Evolutionary conservation across 208 protist species (phyloP), one percentile per base, ranked within the genome.

Genomic region (Crithidia thermophila): DNA sequence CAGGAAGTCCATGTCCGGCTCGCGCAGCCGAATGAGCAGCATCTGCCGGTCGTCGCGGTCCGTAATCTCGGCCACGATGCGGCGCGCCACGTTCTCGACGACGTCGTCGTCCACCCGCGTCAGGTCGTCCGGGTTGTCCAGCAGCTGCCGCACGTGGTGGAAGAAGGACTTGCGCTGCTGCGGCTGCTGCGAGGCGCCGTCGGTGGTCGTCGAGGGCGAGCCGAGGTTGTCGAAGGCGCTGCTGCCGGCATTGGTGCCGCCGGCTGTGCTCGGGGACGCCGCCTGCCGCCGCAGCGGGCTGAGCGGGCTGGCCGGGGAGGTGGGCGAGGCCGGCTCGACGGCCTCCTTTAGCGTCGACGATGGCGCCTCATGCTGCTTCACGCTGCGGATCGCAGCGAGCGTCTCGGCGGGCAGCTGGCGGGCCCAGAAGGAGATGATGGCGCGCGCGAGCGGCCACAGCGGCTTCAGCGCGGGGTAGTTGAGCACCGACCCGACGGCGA

Each of bases 11-110:
- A 89, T 79, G 11, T 86, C 81, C 8, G 76, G 82, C 21, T 94
- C 82, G 21, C 90, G 81, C 20, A 99, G 87, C 20, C 94, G 88
- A 52, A 95, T 55, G 28, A 95, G 83, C 3, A 98, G 85, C 64
- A 88, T 46, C 47, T 88, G 74, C 18, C 94, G 94, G 56, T 97
- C 91, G 51, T 98, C 93, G 23, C 84, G 72, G 31, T 90, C 64
- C 0, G 63, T 45, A 2, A 98, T 67, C 28, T 83, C 79, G 28
- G 50, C 23, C 16, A 61, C 74, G n/a, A 94, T 40, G 23, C 81
- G 77, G 30, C 69, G 59, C 3, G 85, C 74, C 46, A 94, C 82
- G 20, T 46, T 55, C 0, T 90, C 80, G 21, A 92, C 62, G 6
- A 68, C 58, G 34, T 49, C 64, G 9, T 71, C 64, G 18, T 79